Percentiles rank a stretch among this genome's conserved stretches.
phyloP scores from a whole-genome alignment of 2,329 filamentous ascomycete species.

The Pseudonectria buxi region DNA sequence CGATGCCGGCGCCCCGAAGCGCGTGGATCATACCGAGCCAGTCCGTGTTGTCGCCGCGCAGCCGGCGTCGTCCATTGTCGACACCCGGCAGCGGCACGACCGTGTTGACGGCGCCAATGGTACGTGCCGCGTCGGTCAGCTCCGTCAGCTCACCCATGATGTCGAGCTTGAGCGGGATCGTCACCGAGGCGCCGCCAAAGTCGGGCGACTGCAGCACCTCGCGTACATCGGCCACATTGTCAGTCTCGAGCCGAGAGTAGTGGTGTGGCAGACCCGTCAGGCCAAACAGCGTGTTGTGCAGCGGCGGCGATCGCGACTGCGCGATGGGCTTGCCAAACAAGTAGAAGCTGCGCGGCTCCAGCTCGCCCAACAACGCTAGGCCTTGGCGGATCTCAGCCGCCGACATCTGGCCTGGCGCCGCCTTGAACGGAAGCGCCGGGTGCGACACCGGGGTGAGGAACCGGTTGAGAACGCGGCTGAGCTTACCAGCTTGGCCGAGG shows the following conservation, averaged over 20 bases:
- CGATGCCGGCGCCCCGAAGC: slow-evolving; percentile 61
- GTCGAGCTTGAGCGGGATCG: slow-evolving; percentile 89
- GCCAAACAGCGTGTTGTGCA: slow-evolving; percentile 82
- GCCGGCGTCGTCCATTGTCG: slow-evolving; percentile 39
- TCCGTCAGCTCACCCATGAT: slow-evolving; percentile 76
- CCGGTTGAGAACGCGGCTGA: slow-evolving; percentile 81
- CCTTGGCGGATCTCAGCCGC: slow-evolving; percentile 80
- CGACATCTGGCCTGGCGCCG: slow-evolving; percentile 88
- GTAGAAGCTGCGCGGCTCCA: slow-evolving; percentile 70
- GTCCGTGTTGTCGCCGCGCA: slow-evolving; percentile 90
- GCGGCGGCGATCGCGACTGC: slow-evolving; percentile 74
- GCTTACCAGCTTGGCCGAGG: slow-evolving; percentile 82
- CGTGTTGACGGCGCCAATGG: slow-evolving; percentile 92
- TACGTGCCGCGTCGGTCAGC: slow-evolving; percentile 67
- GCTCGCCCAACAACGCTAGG: slow-evolving; percentile 70
- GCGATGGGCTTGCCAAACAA: slow-evolving; percentile 83
- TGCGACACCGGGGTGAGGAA: slow-evolving; percentile 96
- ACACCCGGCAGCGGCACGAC: slow-evolving; percentile 55
- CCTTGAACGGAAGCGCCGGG: slow-evolving; percentile 80
- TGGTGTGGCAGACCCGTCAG: slow-evolving; percentile 73
- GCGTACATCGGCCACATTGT: slow-evolving; percentile 52
- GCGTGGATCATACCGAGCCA: slow-evolving; percentile 87
- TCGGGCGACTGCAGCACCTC: slow-evolving; percentile 60
- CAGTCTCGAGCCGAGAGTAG: slow-evolving; percentile 74
- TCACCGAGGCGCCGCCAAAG: slow-evolving; percentile 92